Conservation (phyloP, 2,329 filamentous ascomycete genomes). For the Xylogone sp. region DNA sequence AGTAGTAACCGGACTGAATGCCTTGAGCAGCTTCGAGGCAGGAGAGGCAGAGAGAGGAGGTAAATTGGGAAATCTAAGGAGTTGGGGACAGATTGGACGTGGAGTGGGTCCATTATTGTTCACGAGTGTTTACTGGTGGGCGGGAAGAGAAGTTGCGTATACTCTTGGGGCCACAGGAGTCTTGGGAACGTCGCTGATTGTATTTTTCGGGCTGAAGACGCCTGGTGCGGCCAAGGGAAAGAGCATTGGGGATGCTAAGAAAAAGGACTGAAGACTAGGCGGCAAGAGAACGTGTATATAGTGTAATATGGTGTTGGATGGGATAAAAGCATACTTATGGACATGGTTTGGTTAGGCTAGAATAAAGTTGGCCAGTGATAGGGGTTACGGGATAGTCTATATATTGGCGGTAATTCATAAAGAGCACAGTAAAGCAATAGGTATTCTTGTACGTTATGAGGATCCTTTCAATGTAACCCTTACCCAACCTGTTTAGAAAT, state of each 20-base stretch:
- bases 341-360: not conserved
- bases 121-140: conserved; percentile 98
- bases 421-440: no score
- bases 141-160: conserved; percentile 83
- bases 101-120: conserved; percentile 86
- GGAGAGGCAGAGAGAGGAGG: conserved; percentile 74
- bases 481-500: no score
- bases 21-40: conserved; percentile 87
- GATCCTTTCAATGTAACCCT: no score
- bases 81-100: conserved; percentile 81
- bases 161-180: conserved; percentile 77
- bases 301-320: not conserved
- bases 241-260: conserved; percentile 19
- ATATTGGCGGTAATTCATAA: no score
- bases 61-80: conserved; percentile 79
- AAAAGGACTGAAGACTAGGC: not conserved
- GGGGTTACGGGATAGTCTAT: no score
- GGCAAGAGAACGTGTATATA: no score
- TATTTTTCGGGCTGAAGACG: conserved; percentile 64
- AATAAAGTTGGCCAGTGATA: no score
- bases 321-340: not conserved
- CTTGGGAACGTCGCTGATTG: conserved; percentile 65
- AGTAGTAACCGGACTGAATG: conserved; percentile 90
- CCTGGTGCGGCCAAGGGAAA: conserved; percentile 21
- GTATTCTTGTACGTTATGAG: no score